A percentile compares a stretch with the other conserved stretches of the same genome.
These are phyloP conservation scores for Albugo candida DNA, from an alignment of 352 stramenopile genomes.

Conservation along the genomic window DNA sequence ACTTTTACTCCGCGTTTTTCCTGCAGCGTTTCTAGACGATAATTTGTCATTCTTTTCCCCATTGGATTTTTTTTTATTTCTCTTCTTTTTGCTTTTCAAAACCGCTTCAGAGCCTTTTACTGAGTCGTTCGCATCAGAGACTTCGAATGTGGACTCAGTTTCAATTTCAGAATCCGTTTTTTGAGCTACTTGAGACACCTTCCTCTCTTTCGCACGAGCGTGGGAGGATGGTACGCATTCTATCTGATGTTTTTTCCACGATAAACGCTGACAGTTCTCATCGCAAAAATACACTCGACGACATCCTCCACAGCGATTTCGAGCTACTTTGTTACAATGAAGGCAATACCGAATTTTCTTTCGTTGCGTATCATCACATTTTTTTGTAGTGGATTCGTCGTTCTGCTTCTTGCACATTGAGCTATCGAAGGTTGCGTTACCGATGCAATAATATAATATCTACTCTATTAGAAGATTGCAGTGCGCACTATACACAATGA, in stretches of 20 bases:
- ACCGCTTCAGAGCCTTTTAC: too few relatives aligned
- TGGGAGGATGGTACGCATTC: background rate
- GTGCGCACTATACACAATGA: too few relatives aligned
- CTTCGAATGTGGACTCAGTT: background rate
- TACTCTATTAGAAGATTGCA: too few relatives aligned
- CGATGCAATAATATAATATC: too few relatives aligned
- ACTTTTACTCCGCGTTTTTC: slow-evolving; percentile 54
- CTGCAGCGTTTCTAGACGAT: slow-evolving; percentile 20
- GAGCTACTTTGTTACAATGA: slow-evolving; percentile 21
- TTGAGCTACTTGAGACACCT: background rate
- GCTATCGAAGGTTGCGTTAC: too few relatives aligned
- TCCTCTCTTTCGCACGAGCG: background rate
- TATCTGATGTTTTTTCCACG: slow-evolving; percentile 25
- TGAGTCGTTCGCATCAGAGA: too few relatives aligned
- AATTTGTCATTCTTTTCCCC: background rate
- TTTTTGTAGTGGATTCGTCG: too few relatives aligned
- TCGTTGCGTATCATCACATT: too few relatives aligned
- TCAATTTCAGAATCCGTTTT: slow-evolving; percentile 1
- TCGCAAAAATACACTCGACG: slow-evolving; percentile 55
- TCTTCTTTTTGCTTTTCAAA: slow-evolving; percentile 19
- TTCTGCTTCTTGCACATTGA: too few relatives aligned
- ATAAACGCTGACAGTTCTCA: slow-evolving; percentile 44
- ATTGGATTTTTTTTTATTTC: slow-evolving; percentile 23
- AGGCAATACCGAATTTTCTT: slow-evolving; percentile 10
- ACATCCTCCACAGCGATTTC: slow-evolving; percentile 58